Evolutionary conservation across 352 stramenopile genomes (phyloP), one percentile per base, ranked within the genome.

Genomic region (Elongisporangium undulatum): DNA sequence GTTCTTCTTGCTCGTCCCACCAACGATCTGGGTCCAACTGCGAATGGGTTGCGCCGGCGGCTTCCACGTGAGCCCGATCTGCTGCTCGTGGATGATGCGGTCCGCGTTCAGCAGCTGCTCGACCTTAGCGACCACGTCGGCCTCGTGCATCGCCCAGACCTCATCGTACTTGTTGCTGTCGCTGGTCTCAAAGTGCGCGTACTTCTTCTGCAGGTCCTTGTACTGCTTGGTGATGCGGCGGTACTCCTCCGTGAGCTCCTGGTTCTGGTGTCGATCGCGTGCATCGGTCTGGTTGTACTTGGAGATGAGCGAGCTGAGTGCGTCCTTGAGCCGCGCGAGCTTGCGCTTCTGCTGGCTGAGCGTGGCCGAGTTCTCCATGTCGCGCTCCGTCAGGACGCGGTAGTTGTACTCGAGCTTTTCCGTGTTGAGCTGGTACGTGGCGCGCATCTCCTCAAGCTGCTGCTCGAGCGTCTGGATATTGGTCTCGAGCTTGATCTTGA

Each of bases 381-480:
- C 94, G 16, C 92, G 77, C 60, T 98, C 94, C 0, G 89, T 98
- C 10, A 98, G 78, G 8, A 98, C 92, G 22, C 93, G 80, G 71
- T 97, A 98, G 64, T 98, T 98, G 74, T 98, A 98, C 72, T 98
- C 94, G 53, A 98, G 83, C 65, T 98, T 98, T 61, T 98, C 94
- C 9, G 92, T 98, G 64, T 98, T 98, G 59, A 98, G 86, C 63
- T 97, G 89, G 67, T 98, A 98, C 24, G 92, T 98, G 1, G 93
- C 89, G 19, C 92, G 82, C 89, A 98, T 98, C 52, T 98, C 92
- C 67, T 98, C 92, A 21, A 98, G 83, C 68, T 98, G 94, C 72
- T 98, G 92, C 74, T 98, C 92, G 0, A 98, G 84, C 21, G 91
- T 97, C 67, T 98, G 94, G 63, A 98, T 97, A 58, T 98, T 97